Evolutionary conservation across 805 yeast genomes (phyloP), one percentile per base, ranked within the genome.

Genomic region (Monosporozyma siamensis): DNA sequence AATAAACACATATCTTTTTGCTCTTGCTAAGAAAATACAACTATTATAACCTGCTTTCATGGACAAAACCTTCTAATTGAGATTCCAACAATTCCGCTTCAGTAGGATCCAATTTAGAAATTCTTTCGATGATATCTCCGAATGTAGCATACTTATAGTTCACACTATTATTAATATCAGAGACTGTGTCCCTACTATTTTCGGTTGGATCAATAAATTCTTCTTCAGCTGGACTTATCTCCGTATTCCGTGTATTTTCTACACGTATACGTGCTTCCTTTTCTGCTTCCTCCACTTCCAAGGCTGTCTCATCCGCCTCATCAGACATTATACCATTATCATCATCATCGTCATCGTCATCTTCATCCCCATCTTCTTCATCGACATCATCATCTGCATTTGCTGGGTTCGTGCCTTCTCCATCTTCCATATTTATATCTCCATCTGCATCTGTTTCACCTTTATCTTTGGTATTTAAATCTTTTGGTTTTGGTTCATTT

Each of bases 401-500:
- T 17, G 5, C 14, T 15, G 22, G n/a, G 4, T 34, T 34, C 7
- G 12, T 17, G 15, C 12, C 18, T 8, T 41, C 39, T 9, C 45
- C 58, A 2, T 37, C 44, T 21, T 48, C 54, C 52, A 53, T 53
- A 3, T 51, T 45, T 4, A 51, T 46, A 41, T 56, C 61, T 9
- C 55, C 63, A 6, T 54, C 65, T 3, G 46, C 60, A 31, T 59
- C 62, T 15, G 43, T 50, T 12, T 49, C 52, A 4, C 48, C 56
- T 9, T 44, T 45, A 3, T 52, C 55, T 36, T 34, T 47, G 18
- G 45, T 61, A 30, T 48, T 60, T 11, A 30, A 34, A 8, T 47
- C 63, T 4, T 48, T 63, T 15, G 53, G 64, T 50, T 51, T 64
- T 23, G 59, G 67, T 34, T 62, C 69, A 25, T 60, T 70, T 4